Evolutionary conservation across 2,329 filamentous ascomycete species (phyloP).

Genomic region (Rhexocercosporidium sp.): DNA sequence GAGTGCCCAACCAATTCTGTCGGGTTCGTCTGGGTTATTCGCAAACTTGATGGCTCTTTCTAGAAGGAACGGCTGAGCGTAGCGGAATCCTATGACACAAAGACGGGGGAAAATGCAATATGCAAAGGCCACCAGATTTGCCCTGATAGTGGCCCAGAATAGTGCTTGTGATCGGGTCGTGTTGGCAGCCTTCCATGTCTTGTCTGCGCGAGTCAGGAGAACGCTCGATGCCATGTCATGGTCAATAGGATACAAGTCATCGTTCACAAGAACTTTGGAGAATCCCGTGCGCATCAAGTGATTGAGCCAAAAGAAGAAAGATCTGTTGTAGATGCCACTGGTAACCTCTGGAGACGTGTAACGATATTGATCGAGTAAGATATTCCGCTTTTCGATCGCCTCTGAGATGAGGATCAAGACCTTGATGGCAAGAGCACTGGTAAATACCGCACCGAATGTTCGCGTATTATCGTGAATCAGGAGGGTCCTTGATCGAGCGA

Average conservation of each 20-base stretch:
- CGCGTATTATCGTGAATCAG: slow-evolving; percentile 37
- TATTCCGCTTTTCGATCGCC: slow-evolving; percentile 46
- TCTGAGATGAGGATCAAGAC: slow-evolving; percentile 43
- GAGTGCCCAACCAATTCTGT: slow-evolving; percentile 39
- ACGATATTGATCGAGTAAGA: slow-evolving; percentile 41
- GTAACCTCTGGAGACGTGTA: slow-evolving; percentile 45
- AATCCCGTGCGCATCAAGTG: slow-evolving; percentile 46
- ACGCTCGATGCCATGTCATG: slow-evolving; percentile 32
- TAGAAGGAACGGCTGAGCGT: slow-evolving; percentile 39
- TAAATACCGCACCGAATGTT: slow-evolving; percentile 44
- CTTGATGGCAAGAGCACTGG: slow-evolving; percentile 46
- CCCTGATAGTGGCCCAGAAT: slow-evolving; percentile 32
- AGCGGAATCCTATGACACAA: slow-evolving; percentile 34
- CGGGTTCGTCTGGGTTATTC: slow-evolving; percentile 29
- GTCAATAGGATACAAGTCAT: slow-evolving; percentile 45
- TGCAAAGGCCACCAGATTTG: slow-evolving; percentile 27
- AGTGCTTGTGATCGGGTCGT: slow-evolving; percentile 22
- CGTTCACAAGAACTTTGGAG: slow-evolving; percentile 42
- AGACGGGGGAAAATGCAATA: slow-evolving; percentile 33
- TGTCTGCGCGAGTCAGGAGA: slow-evolving; percentile 22
- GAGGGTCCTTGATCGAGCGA: slow-evolving; percentile 32
- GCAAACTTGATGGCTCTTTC: slow-evolving; percentile 32
- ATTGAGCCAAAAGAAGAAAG: slow-evolving; percentile 48
- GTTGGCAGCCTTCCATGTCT: slow-evolving; percentile 25
- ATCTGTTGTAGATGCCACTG: slow-evolving; percentile 47